Evolutionary conservation across 257 asterid genomes (phyloP).

Genomic region (Solanum pennellii): DNA sequence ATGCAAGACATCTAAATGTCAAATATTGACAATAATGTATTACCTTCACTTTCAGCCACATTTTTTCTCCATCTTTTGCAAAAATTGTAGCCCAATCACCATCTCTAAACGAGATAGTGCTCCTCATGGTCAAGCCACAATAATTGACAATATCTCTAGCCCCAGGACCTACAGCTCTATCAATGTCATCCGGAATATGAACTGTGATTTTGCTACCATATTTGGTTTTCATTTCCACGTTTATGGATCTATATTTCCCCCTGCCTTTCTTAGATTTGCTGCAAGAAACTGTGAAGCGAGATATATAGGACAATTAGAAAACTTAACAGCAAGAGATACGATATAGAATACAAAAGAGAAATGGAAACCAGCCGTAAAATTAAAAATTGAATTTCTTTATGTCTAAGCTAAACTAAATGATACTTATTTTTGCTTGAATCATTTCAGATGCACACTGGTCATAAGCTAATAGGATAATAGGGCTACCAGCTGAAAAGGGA

Average conservation of each 20-base stretch:
- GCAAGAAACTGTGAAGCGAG: neutral
- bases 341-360: neutral
- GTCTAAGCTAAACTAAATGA: neutral
- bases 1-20: neutral
- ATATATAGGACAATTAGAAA: neutral
- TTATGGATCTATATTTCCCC: neutral
- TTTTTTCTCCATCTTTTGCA: neutral
- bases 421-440: neutral
- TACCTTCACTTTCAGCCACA: neutral
- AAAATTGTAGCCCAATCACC: neutral
- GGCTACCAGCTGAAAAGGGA: neutral
- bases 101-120: neutral
- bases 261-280: neutral
- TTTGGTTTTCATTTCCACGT: neutral
- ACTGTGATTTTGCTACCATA: neutral
- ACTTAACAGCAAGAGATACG: neutral
- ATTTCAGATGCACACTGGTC: neutral
- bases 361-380: neutral
- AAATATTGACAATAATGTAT: neutral
- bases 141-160: conserved; percentile 1
- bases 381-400: neutral
- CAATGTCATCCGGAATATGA: neutral
- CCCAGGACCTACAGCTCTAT: conserved; percentile 1
- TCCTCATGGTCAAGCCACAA: conserved; percentile 1
- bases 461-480: neutral